Evolutionary conservation across 805 yeast genomes (phyloP).

Genomic region (Cyberlindnera galapagoensis): DNA sequence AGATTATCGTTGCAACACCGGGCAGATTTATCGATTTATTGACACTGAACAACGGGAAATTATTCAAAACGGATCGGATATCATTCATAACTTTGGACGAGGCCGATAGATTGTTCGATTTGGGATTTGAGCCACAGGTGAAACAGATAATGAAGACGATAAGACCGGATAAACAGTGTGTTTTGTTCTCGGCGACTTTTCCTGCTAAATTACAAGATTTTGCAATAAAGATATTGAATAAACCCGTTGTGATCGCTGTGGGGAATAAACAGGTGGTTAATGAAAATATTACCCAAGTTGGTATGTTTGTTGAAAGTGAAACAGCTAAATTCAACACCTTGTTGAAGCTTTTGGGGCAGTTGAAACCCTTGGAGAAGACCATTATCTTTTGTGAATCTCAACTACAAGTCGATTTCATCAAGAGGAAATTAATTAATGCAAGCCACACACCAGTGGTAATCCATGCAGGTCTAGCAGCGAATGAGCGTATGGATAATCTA

Average conservation of each 20-base stretch:
- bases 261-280: constrained; percentile 81
- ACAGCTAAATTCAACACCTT: constrained; percentile 51
- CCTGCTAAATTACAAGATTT: constrained; percentile 72
- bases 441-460: constrained; percentile 60
- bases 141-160: constrained; percentile 68
- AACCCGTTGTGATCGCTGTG: constrained; percentile 71
- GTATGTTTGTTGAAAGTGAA: constrained; percentile 49
- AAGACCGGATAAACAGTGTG: constrained; percentile 84
- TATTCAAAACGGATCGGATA: constrained; percentile 54
- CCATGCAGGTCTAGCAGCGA: constrained; percentile 90
- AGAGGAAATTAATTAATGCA: constrained; percentile 42
- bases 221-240: constrained; percentile 55
- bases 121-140: constrained; percentile 97
- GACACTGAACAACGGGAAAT: constrained; percentile 75
- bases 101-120: constrained; percentile 93
- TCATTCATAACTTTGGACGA: constrained; percentile 90
- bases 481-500: constrained; percentile 72
- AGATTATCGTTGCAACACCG: constrained; percentile 87
- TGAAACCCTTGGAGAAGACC: constrained; percentile 39
- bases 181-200: constrained; percentile 90
- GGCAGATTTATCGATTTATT: constrained; percentile 88
- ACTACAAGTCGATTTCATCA: constrained; percentile 70
- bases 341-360: constrained; percentile 46
- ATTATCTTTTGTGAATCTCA: constrained; percentile 87
- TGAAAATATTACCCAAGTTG: constrained; percentile 67